Percentiles rank a stretch among this genome's conserved stretches.
Conservation (phyloP, 495 filamentous ascomycete species). For the Melanomma pulvis-pyrius region DNA sequence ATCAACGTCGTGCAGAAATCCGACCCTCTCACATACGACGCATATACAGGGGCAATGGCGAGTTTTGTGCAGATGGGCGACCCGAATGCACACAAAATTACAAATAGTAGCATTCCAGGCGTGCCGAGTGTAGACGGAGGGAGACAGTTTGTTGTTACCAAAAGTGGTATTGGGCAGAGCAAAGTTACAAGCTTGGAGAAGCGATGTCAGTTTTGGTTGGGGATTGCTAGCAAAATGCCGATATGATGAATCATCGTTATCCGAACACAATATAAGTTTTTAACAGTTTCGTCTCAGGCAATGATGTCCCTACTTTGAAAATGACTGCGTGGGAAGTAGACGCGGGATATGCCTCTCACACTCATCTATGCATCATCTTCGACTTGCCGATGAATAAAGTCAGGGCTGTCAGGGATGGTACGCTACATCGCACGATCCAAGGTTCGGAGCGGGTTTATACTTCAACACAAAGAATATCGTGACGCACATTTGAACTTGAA, state of each 20-base stretch:
- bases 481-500: too few species aligned
- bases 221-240: conserved; percentile 39
- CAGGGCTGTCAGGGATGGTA: too few species aligned
- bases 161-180: background rate
- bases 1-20: conserved; percentile 58
- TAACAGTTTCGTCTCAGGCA: too few species aligned
- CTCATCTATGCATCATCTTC: too few species aligned
- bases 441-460: too few species aligned
- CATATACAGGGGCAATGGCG: conserved; percentile 62
- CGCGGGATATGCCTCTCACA: too few species aligned
- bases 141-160: conserved; percentile 55
- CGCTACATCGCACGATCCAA: too few species aligned
- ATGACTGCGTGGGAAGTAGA: too few species aligned
- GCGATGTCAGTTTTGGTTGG: conserved; percentile 60
- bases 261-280: too few species aligned
- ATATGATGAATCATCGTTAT: conserved; percentile 15
- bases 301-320: too few species aligned
- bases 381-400: too few species aligned
- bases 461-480: too few species aligned
- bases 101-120: conserved; percentile 47
- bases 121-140: conserved; percentile 51
- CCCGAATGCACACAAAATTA: conserved; percentile 62
- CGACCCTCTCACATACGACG: conserved; percentile 58
- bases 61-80: conserved; percentile 63
- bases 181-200: conserved; percentile 47